Conservation (phyloP, 306 rosid genomes). For the Quercus ilex region DNA sequence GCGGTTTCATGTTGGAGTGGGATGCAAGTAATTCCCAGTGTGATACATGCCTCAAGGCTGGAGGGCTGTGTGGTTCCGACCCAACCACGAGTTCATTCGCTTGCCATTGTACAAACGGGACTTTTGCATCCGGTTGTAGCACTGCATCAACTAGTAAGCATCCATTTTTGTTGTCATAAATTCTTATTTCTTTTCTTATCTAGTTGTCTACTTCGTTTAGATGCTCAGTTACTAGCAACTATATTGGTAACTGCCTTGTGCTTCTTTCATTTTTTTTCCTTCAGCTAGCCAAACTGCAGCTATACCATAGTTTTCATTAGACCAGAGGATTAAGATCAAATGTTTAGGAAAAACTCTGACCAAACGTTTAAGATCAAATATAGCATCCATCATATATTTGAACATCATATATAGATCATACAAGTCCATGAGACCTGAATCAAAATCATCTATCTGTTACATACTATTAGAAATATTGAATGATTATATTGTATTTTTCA, state of each 20-base stretch:
- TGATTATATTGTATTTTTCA: no score
- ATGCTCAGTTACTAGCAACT: neutral
- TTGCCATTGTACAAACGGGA: conserved; percentile 48
- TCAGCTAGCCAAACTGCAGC: neutral
- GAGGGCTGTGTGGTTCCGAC: conserved; percentile 49
- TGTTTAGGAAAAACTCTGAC: neutral
- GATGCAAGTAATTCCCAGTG: conserved; percentile 34
- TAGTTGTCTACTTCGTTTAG: neutral
- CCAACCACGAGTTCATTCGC: conserved; percentile 27
- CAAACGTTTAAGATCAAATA: neutral
- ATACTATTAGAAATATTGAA: no score
- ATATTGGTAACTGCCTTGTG: neutral
- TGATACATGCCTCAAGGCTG: conserved; percentile 29
- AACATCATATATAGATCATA: no score
- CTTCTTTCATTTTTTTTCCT: neutral
- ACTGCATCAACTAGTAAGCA: conserved; percentile 19
- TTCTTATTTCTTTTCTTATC: neutral
- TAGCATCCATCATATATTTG: no score
- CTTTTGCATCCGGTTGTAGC: conserved; percentile 27
- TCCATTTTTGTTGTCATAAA: neutral
- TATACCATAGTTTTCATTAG: neutral
- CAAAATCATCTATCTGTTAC: no score
- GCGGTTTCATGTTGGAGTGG: conserved; percentile 55
- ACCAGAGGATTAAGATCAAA: neutral
- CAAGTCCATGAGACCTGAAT: neutral